These are phyloP conservation scores for Tetracentron sinense DNA, from an alignment of 164 flowering plant species.

Conservation along the genomic window DNA sequence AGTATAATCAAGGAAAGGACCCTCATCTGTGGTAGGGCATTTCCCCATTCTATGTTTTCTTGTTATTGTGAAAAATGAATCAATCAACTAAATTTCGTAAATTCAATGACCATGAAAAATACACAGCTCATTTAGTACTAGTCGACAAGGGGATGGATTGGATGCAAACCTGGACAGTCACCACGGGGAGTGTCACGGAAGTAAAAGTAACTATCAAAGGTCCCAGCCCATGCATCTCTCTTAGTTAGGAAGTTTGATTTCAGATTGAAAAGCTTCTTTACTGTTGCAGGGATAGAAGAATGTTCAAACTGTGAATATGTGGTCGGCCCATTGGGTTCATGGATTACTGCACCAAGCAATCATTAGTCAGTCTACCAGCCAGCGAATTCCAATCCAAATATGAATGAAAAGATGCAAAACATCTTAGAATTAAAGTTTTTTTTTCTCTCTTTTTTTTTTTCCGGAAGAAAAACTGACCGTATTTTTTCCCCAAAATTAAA, in stretches of 20 bases:
- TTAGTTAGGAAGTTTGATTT: conserved; percentile 85
- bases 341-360: conserved; percentile 63
- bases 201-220: conserved; percentile 64
- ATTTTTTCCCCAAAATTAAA: no score
- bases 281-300: conserved; percentile 92
- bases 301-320: conserved; percentile 79
- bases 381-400: conserved; percentile 10
- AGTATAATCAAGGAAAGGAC: no score
- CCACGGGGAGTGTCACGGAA: conserved; percentile 69
- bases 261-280: conserved; percentile 87
- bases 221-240: conserved; percentile 99
- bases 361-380: conserved; percentile 8
- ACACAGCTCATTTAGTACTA: background rate
- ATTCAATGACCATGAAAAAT: background rate
- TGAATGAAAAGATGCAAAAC: background rate
- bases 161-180: conserved; percentile 87
- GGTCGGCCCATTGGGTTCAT: conserved; percentile 77
- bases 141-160: background rate
- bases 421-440: no score
- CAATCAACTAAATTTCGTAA: background rate
- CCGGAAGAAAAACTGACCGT: no score
- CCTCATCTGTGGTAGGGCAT: background rate
- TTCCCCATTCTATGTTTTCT: background rate
- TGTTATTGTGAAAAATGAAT: no score
- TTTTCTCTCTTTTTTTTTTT: no score